Evolutionary conservation across 2,329 filamentous ascomycete genomes (phyloP).

Genomic region (Aureobasidium sp.): DNA sequence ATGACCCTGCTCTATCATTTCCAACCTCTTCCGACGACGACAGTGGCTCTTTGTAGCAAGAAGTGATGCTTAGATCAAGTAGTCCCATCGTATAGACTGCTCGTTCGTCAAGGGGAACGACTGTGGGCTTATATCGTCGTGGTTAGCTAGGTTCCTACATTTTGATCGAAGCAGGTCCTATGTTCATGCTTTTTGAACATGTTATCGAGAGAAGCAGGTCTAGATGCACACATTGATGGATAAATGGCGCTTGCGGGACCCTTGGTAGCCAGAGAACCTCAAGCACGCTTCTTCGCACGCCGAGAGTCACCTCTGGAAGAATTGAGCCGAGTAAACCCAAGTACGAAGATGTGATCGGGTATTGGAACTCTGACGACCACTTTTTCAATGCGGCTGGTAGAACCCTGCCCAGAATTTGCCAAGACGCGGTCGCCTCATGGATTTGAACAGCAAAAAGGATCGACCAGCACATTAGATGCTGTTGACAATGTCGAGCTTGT

Average conservation of each 20-base stretch:
- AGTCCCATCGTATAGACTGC: too few species aligned
- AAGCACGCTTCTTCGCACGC: neutral
- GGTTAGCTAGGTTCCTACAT: neutral
- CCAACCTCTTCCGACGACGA: neutral
- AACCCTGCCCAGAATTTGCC: neutral
- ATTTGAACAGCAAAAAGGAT: too few species aligned
- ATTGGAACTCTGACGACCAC: neutral
- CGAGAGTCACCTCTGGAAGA: neutral
- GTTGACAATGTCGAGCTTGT: too few species aligned
- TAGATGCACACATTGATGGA: neutral
- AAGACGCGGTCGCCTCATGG: neutral
- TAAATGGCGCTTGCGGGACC: too few species aligned
- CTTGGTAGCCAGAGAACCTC: accelerated
- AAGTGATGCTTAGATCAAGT: neutral
- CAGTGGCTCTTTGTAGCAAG: neutral
- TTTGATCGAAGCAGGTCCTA: accelerated
- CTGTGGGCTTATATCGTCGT: neutral
- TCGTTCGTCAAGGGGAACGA: neutral
- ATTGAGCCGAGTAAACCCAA: neutral
- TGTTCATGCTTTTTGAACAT: neutral
- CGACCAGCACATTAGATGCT: too few species aligned
- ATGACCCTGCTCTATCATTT: neutral
- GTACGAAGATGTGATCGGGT: neutral
- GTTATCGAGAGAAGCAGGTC: neutral
- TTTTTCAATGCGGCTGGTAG: neutral